These are phyloP conservation scores for Tylopilus plumbeoviolaceoides DNA, from an alignment of 768 basidiomycete species.

Conservation along the genomic window DNA sequence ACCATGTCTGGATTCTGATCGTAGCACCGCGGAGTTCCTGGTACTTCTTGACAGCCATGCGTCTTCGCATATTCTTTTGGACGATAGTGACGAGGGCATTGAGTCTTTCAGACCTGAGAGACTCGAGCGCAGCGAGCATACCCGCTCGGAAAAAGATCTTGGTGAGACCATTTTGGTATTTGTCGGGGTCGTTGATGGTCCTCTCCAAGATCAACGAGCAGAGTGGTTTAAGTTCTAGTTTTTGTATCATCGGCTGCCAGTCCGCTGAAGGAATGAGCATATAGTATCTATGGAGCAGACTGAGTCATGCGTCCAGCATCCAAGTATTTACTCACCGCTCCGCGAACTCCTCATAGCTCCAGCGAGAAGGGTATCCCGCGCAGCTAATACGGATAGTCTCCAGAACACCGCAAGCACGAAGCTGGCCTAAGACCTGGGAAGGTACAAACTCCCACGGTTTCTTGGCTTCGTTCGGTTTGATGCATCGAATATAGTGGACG, in stretches of 20 bases:
- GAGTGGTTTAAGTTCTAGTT: slow-evolving; percentile 72
- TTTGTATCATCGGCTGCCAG: slow-evolving; percentile 85
- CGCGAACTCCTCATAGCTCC: slow-evolving; percentile 98
- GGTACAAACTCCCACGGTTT: slow-evolving; percentile 95
- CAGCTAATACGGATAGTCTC: slow-evolving; percentile 99
- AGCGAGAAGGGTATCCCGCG: slow-evolving; percentile 96
- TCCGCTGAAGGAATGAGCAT: slow-evolving; percentile 87
- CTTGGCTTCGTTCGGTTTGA: slow-evolving; percentile 98
- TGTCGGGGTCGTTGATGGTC: slow-evolving; percentile 91
- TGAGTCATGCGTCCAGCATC: slow-evolving; percentile 16
- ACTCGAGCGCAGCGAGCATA: slow-evolving; percentile 95
- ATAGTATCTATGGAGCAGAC: slow-evolving; percentile 67
- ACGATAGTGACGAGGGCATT: slow-evolving; percentile 92
- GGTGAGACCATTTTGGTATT: slow-evolving; percentile 94
- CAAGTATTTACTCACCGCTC: slow-evolving; percentile 63
- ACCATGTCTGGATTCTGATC: slow-evolving; percentile 90
- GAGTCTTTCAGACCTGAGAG: slow-evolving; percentile 80
- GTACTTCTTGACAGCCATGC: slow-evolving; percentile 81
- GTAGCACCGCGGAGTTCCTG: slow-evolving; percentile 64
- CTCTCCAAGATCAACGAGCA: slow-evolving; percentile 81
- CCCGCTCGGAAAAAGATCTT: slow-evolving; percentile 99
- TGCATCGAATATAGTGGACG: slow-evolving; percentile 98
- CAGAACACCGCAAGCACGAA: slow-evolving; percentile 96
- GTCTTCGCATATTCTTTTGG: slow-evolving; percentile 94
- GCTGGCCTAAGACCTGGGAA: slow-evolving; percentile 90